phyloP scores from a whole-genome alignment of 192 early-diverging fungal genomes.

The Podila minutissima region DNA sequence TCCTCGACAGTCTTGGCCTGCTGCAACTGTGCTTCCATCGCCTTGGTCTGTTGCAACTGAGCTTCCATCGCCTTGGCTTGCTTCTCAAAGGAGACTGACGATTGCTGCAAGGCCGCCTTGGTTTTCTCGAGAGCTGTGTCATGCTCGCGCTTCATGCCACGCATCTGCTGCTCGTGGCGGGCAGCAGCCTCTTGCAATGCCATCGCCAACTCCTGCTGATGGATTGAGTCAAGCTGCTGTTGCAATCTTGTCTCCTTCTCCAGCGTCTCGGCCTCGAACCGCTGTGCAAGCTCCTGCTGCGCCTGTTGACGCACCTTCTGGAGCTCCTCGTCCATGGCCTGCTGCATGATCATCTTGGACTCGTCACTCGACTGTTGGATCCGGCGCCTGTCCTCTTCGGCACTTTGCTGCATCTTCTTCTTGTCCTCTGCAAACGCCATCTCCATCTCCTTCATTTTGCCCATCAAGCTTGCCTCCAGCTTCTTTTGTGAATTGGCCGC shows the following conservation, averaged over 20 bases:
- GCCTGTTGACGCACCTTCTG: constrained; percentile 4
- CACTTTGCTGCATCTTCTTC: not conserved
- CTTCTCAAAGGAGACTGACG: constrained; percentile 3
- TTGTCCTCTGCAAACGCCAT: constrained; percentile 36
- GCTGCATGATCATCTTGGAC: not conserved
- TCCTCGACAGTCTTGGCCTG: constrained; percentile 12
- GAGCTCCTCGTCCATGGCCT: not conserved
- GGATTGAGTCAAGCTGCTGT: constrained; percentile 42
- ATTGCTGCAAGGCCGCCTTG: constrained; percentile 11
- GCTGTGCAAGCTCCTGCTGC: constrained; percentile 16
- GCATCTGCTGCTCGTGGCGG: constrained; percentile 34
- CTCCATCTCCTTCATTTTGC: constrained; percentile 43
- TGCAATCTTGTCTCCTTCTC: constrained; percentile 32
- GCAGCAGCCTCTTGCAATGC: constrained; percentile 15
- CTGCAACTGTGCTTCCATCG: constrained; percentile 1
- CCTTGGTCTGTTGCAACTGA: not conserved
- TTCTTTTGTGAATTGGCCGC: constrained; percentile 29
- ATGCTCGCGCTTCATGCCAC: constrained; percentile 1
- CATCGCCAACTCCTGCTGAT: constrained; percentile 39
- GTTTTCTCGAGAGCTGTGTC: not conserved
- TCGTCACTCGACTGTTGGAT: constrained; percentile 8
- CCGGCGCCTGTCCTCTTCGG: not conserved
- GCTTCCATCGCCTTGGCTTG: not conserved
- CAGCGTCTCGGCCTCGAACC: constrained; percentile 12
- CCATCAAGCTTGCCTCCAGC: constrained; percentile 18